Percentiles rank a stretch among this genome's conserved stretches.
These are phyloP conservation scores for Calophaca sinica DNA, from an alignment of 306 rosid genomes.

Conservation along the genomic window DNA sequence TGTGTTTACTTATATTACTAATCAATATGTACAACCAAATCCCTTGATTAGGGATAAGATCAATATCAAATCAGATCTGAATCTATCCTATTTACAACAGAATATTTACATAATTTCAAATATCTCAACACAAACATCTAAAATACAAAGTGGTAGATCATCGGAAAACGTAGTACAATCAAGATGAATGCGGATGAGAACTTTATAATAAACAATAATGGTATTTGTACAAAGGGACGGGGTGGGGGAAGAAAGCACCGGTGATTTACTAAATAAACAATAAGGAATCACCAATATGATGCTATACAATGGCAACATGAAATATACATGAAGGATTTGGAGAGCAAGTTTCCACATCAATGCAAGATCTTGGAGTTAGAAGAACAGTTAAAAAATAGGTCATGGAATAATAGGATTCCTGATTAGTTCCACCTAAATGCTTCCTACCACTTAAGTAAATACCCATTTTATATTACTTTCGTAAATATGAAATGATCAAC, in stretches of 20 bases:
- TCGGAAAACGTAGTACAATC: slow-evolving; percentile 28
- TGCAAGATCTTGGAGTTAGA: slow-evolving; percentile 22
- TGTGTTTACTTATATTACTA: too few relatives aligned
- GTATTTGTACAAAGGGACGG: background rate
- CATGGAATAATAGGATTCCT: slow-evolving; percentile 4
- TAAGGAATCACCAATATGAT: slow-evolving; percentile 4
- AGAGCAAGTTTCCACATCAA: slow-evolving; percentile 7
- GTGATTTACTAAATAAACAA: slow-evolving; percentile 15
- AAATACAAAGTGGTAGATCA: background rate
- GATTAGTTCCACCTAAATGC: slow-evolving; percentile 21
- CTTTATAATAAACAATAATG: background rate
- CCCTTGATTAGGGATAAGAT: too few relatives aligned
- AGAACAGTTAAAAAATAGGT: background rate
- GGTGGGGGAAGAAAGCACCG: slow-evolving; percentile 17
- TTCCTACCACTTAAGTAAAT: slow-evolving; percentile 21
- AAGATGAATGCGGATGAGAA: slow-evolving; percentile 25
- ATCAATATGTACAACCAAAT: too few relatives aligned
- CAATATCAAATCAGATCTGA: too few relatives aligned
- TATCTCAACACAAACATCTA: slow-evolving; percentile 20
- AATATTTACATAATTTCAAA: too few relatives aligned
- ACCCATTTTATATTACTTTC: slow-evolving; percentile 26
- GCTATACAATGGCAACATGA: slow-evolving; percentile 20
- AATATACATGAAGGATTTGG: slow-evolving; percentile 22
- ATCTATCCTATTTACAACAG: too few relatives aligned
- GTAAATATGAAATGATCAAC: slow-evolving; percentile 12